These are phyloP conservation scores for Lichtheimia corymbifera DNA, from an alignment of 371 early-diverging fungal species.

Conservation along the genomic window DNA sequence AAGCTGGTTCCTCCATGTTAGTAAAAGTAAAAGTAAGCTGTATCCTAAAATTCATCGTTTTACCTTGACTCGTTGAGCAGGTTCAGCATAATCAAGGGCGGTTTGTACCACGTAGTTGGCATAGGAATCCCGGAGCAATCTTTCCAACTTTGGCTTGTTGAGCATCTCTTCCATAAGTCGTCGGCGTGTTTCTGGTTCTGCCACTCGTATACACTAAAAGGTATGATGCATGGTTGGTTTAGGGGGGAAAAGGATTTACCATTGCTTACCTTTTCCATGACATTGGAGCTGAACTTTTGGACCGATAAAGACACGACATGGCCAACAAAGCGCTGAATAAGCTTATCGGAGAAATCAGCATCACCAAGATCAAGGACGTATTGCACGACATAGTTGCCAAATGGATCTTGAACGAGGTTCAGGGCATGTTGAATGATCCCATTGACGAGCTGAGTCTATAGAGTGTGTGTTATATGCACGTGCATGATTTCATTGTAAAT, in stretches of 20 bases:
- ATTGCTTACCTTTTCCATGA: conserved; percentile 80
- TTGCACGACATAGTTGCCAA: conserved; percentile 98
- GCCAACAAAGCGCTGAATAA: conserved; percentile 80
- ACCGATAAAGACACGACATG: conserved; percentile 74
- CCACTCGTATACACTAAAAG: conserved; percentile 76
- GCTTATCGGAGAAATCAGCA: conserved; percentile 62
- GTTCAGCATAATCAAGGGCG: conserved; percentile 82
- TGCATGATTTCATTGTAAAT: neutral
- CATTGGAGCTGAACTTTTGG: conserved; percentile 93
- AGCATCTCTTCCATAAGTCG: conserved; percentile 76
- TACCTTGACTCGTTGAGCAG: conserved; percentile 67
- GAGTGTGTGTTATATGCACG: neutral
- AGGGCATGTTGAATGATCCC: conserved; percentile 80
- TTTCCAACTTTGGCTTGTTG: conserved; percentile 66
- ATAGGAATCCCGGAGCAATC: conserved; percentile 81
- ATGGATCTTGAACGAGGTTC: conserved; percentile 89
- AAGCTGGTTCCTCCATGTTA: conserved; percentile 39
- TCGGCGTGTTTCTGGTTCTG: conserved; percentile 69
- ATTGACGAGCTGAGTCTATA: conserved; percentile 66
- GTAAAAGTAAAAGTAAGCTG: neutral
- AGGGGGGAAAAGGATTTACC: neutral
- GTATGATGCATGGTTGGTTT: neutral
- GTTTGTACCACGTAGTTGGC: conserved; percentile 96
- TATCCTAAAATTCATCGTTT: too few species aligned
- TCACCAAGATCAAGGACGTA: conserved; percentile 88